These are phyloP conservation scores for Metarhizium humberi DNA, from an alignment of 2,329 filamentous ascomycete genomes.

Conservation along the genomic window DNA sequence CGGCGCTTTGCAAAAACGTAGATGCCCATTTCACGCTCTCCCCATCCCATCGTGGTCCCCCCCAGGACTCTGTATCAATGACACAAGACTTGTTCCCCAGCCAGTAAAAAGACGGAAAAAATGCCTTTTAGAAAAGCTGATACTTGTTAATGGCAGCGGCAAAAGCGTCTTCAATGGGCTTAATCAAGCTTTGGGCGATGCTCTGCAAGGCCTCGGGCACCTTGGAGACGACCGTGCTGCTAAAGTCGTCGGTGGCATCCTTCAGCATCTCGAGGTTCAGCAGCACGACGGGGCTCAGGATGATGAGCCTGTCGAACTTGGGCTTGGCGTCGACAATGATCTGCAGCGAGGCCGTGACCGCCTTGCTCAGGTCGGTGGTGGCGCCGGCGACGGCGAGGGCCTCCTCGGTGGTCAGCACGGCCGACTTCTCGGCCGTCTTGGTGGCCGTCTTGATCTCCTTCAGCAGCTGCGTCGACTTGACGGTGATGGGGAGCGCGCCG, in stretches of 20 bases:
- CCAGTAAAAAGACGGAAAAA: too few relatives aligned
- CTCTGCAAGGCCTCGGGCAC: conserved; percentile 24
- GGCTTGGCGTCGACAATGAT: conserved; percentile 29
- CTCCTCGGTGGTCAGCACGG: conserved; percentile 27
- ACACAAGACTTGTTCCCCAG: too few relatives aligned
- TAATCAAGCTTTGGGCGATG: conserved; percentile 24
- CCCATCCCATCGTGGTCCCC: not conserved
- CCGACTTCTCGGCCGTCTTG: conserved; percentile 24
- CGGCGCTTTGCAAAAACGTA: too few relatives aligned
- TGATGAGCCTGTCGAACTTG: conserved; percentile 32
- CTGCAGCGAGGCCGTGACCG: conserved; percentile 29
- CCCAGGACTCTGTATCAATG: too few relatives aligned
- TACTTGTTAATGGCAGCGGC: conserved; percentile 21
- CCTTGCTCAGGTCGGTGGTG: conserved; percentile 23
- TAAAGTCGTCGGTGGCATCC: conserved; percentile 28
- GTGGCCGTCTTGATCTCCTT: conserved; percentile 29
- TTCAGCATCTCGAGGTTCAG: conserved; percentile 31
- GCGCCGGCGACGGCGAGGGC: conserved; percentile 28
- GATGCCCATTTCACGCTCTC: not conserved
- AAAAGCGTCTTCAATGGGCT: conserved; percentile 30
- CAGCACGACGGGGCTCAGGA: conserved; percentile 34
- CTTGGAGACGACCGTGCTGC: conserved; percentile 27
- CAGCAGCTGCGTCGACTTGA: conserved; percentile 28
- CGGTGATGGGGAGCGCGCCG: conserved; percentile 30
- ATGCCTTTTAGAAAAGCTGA: not conserved